These are phyloP conservation scores for Heracleum sosnowskyi DNA, from an alignment of 129 eudicot genomes.

Conservation along the genomic window DNA sequence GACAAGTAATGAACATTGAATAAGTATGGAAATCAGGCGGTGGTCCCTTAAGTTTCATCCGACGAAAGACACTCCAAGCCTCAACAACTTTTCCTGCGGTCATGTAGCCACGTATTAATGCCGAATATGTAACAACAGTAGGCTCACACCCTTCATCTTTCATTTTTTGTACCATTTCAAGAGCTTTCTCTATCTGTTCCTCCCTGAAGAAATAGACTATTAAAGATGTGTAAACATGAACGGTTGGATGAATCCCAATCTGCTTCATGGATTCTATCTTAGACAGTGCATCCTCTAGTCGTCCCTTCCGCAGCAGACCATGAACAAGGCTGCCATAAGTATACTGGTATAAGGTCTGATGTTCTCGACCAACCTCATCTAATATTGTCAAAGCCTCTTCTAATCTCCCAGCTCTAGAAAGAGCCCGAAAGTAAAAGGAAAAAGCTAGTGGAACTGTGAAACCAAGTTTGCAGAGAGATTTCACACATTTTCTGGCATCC, in stretches of 20 bases:
- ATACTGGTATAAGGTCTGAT: conserved; percentile 35
- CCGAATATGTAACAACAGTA: conserved; percentile 58
- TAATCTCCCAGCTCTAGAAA: conserved; percentile 63
- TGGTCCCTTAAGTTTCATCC: conserved; percentile 61
- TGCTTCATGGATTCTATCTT: conserved; percentile 69
- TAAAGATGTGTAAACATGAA: conserved; percentile 74
- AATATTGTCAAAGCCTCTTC: conserved; percentile 56
- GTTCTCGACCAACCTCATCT: conserved; percentile 39
- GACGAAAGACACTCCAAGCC: conserved; percentile 48
- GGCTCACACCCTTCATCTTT: conserved; percentile 53
- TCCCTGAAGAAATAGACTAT: conserved; percentile 54
- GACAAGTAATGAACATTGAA: conserved; percentile 61
- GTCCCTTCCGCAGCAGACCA: conserved; percentile 38
- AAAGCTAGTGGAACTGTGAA: conserved; percentile 45
- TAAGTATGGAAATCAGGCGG: conserved; percentile 74
- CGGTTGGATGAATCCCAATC: conserved; percentile 46
- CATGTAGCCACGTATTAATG: conserved; percentile 64
- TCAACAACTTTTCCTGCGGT: conserved; percentile 36
- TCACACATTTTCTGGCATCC: conserved; percentile 54
- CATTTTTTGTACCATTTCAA: conserved; percentile 52
- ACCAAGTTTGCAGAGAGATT: conserved; percentile 37
- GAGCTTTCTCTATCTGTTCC: conserved; percentile 38
- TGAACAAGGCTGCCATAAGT: conserved; percentile 77
- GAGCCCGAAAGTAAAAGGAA: conserved; percentile 62
- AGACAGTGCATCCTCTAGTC: conserved; percentile 54